These are phyloP conservation scores for Laguncularia racemosa DNA, from an alignment of 345 rosid species.

Conservation along the genomic window DNA sequence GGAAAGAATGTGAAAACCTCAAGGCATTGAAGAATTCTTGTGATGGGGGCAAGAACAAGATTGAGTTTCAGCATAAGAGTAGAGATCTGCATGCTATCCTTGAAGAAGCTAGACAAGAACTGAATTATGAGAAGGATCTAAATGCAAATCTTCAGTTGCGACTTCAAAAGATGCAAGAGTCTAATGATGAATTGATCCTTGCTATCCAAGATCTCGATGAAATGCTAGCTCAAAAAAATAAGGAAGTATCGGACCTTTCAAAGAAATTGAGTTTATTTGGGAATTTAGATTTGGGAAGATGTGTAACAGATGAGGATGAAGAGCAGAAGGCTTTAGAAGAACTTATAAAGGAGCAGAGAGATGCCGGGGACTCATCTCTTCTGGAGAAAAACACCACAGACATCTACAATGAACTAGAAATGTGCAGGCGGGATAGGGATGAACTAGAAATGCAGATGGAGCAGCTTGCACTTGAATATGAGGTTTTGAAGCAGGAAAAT, in stretches of 20 bases:
- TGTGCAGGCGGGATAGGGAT: conserved; percentile 32
- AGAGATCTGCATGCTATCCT: conserved; percentile 20
- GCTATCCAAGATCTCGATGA: conserved; percentile 34
- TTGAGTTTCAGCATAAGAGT: conserved; percentile 13
- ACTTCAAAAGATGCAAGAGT: conserved; percentile 36
- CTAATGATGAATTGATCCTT: conserved; percentile 40
- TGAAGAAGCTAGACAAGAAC: conserved; percentile 28
- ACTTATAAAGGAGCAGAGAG: conserved; percentile 30
- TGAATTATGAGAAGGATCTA: conserved; percentile 29
- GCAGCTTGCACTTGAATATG: conserved; percentile 50
- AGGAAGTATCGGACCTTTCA: conserved; percentile 7
- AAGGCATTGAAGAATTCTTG: conserved; percentile 5
- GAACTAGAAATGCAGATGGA: conserved; percentile 45
- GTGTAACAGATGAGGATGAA: conserved; percentile 26
- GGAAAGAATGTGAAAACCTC: conserved; percentile 7
- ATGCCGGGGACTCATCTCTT: conserved; percentile 13
- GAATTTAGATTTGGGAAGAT: neutral
- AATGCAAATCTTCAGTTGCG: conserved; percentile 27
- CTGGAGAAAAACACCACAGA: conserved; percentile 26
- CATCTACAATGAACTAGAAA: conserved; percentile 27
- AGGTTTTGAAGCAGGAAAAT: conserved; percentile 43
- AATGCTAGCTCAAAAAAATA: conserved; percentile 27
- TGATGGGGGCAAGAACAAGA: conserved; percentile 9
- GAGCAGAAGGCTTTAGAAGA: conserved; percentile 42
- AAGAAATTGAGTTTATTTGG: neutral